Evolutionary conservation across 495 filamentous ascomycete species (phyloP).

Genomic region (Pyronema omphalodes): DNA sequence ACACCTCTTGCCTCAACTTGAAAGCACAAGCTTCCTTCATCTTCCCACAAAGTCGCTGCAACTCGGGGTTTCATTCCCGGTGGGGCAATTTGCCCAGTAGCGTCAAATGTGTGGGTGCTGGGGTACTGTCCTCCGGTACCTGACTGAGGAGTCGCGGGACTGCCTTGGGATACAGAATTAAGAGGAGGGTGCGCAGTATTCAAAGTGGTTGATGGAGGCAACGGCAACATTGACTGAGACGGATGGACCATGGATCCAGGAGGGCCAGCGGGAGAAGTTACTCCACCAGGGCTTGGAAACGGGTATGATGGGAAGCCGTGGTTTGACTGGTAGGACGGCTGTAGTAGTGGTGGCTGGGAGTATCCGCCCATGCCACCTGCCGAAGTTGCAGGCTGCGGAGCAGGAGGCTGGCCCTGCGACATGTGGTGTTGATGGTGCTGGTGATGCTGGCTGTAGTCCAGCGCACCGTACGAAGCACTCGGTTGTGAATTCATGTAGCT

Average conservation of each 20-base stretch:
- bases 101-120: slow-evolving; percentile 52
- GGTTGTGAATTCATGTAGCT: slow-evolving; percentile 33
- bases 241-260: slow-evolving; percentile 45
- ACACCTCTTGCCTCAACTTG: slow-evolving; percentile 94
- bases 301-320: slow-evolving; percentile 47
- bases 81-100: slow-evolving; percentile 79
- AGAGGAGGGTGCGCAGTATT: slow-evolving; percentile 19
- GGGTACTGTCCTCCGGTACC: slow-evolving; percentile 33
- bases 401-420: slow-evolving; percentile 62
- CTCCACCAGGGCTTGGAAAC: slow-evolving; percentile 48
- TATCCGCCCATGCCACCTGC: slow-evolving; percentile 50
- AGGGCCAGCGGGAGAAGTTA: slow-evolving; percentile 56
- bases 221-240: slow-evolving; percentile 41
- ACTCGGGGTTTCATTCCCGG: slow-evolving; percentile 98
- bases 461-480: slow-evolving; percentile 41
- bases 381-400: slow-evolving; percentile 64
- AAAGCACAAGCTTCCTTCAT: slow-evolving; percentile 93
- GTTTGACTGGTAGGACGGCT: slow-evolving; percentile 57
- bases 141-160: slow-evolving; percentile 21
- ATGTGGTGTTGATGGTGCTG: slow-evolving; percentile 47
- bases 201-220: slow-evolving; percentile 35
- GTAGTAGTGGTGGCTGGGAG: slow-evolving; percentile 62
- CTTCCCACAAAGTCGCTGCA: slow-evolving; percentile 94
- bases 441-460: slow-evolving; percentile 52
- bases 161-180: slow-evolving; percentile 19